Conservation (phyloP, 257 asterid species). For the Solanum arcanum region DNA sequence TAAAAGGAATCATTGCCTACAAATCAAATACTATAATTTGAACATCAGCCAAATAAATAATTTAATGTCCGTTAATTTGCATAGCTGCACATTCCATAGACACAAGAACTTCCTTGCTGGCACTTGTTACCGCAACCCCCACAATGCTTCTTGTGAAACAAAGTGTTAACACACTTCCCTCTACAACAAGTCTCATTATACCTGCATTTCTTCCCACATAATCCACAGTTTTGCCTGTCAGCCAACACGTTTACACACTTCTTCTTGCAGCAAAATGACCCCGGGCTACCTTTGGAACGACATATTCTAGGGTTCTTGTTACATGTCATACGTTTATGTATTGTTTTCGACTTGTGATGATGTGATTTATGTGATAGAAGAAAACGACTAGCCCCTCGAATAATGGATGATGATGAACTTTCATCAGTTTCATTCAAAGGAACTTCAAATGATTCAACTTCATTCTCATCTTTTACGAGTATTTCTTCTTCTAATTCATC, state of each 20-base stretch:
- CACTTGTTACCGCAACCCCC: constrained; percentile 54
- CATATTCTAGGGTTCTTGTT: constrained; percentile 44
- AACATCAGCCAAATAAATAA: background rate
- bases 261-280: constrained; percentile 56
- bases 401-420: constrained; percentile 10
- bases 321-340: constrained; percentile 18
- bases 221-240: constrained; percentile 49
- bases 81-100: constrained; percentile 57
- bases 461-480: background rate
- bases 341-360: background rate
- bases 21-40: background rate
- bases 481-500: background rate
- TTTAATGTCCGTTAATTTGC: constrained; percentile 7
- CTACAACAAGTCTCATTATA: constrained; percentile 47
- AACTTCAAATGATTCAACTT: background rate
- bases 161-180: constrained; percentile 50
- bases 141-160: constrained; percentile 28
- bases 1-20: background rate
- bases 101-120: constrained; percentile 30
- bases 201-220: constrained; percentile 48
- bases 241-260: constrained; percentile 33
- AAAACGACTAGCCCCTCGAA: constrained; percentile 29
- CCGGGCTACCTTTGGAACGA: constrained; percentile 34
- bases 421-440: background rate
- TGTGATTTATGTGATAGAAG: constrained; percentile 15